A percentile compares a stretch with the other conserved stretches of the same genome.
phyloP scores from a whole-genome alignment of 371 early-diverging fungal genomes.

The Funneliformis caledonium region DNA sequence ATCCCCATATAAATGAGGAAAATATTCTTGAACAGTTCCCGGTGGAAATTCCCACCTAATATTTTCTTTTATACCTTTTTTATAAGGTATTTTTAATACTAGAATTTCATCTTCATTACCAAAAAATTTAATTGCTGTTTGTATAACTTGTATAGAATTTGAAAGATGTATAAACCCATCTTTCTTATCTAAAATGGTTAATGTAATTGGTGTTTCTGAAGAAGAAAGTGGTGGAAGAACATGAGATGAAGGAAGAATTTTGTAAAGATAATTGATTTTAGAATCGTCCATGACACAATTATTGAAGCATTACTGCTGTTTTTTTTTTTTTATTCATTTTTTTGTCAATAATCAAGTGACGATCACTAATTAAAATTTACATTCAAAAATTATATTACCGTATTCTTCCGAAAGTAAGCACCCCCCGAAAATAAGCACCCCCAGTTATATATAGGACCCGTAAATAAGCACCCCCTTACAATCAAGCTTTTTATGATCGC shows the following conservation, averaged over 20 bases:
- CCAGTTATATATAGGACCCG: too few relatives aligned
- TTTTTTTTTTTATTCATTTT: too few relatives aligned
- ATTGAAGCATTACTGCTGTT: too few relatives aligned
- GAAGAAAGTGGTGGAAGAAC: not conserved
- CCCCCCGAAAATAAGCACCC: too few relatives aligned
- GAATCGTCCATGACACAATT: too few relatives aligned
- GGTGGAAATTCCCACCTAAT: not conserved
- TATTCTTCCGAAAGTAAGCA: too few relatives aligned
- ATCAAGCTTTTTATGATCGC: too few relatives aligned
- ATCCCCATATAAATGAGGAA: not conserved
- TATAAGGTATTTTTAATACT: too few relatives aligned
- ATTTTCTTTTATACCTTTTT: not conserved
- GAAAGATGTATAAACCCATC: constrained; percentile 13
- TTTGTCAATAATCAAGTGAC: too few relatives aligned
- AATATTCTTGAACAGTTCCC: not conserved
- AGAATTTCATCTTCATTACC: not conserved
- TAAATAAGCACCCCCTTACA: too few relatives aligned
- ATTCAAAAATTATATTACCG: too few relatives aligned
- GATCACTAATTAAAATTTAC: too few relatives aligned
- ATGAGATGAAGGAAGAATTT: constrained; percentile 1
- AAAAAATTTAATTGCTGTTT: not conserved
- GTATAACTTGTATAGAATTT: not conserved
- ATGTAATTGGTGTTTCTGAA: not conserved
- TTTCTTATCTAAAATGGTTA: not conserved
- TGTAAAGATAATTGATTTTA: not conserved